These are phyloP conservation scores for Amanita rimosa DNA, from an alignment of 768 basidiomycete genomes.

Conservation along the genomic window DNA sequence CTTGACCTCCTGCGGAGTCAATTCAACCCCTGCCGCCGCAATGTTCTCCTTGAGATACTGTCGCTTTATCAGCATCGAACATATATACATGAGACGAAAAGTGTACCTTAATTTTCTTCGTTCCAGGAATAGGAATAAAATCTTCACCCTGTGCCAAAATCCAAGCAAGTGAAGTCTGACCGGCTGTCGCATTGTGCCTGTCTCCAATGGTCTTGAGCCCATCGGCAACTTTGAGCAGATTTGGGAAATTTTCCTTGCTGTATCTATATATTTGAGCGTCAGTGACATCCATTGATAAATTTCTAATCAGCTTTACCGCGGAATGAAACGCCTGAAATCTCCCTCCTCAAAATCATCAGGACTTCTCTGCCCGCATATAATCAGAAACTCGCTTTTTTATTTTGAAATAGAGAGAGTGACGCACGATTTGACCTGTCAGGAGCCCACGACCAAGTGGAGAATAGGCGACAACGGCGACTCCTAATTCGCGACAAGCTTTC, in stretches of 20 bases:
- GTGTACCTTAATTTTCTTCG: slow-evolving; percentile 25
- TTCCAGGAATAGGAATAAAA: slow-evolving; percentile 38
- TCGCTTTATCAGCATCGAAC: background rate
- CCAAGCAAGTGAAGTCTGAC: slow-evolving; percentile 41
- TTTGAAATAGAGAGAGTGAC: background rate
- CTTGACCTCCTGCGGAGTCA: slow-evolving; percentile 24
- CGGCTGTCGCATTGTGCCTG: slow-evolving; percentile 28
- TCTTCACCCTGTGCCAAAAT: slow-evolving; percentile 34
- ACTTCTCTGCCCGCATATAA: slow-evolving; percentile 17
- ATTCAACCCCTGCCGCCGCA: slow-evolving; percentile 19
- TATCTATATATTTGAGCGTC: slow-evolving; percentile 14
- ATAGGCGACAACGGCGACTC: slow-evolving; percentile 36
- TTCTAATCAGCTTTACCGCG: slow-evolving; percentile 12
- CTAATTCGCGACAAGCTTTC: slow-evolving; percentile 28
- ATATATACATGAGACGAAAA: background rate
- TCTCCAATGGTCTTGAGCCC: slow-evolving; percentile 24
- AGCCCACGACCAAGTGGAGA: slow-evolving; percentile 39
- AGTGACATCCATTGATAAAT: too few species aligned
- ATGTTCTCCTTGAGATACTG: slow-evolving; percentile 23
- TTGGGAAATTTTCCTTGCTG: slow-evolving; percentile 34
- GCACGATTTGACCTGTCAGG: slow-evolving; percentile 32
- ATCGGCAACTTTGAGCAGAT: slow-evolving; percentile 29
- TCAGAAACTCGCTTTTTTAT: background rate
- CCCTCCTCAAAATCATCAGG: slow-evolving; percentile 18
- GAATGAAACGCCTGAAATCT: slow-evolving; percentile 16